Base-by-base conservation (phyloP, 2,329 filamentous ascomycete genomes). In the Ophiocordyceps camponoti-rufipedis region DNA sequence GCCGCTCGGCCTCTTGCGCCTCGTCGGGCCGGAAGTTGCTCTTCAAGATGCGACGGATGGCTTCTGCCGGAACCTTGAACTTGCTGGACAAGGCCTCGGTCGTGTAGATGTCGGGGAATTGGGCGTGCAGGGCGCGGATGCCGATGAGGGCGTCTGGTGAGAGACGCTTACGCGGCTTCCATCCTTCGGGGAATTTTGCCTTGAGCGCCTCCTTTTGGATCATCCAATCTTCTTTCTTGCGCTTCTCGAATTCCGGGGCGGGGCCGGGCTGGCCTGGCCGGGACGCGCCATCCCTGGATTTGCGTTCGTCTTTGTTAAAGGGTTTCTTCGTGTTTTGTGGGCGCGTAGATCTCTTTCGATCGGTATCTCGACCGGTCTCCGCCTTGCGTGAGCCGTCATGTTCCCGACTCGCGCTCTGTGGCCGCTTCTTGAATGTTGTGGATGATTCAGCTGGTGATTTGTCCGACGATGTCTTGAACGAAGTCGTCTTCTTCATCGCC, bases 111-210 rank as follows among this genome's bases (percentile, higher is more conserved):
- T 82, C 72, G 0, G 89, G 86, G 50, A 86, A 81, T 53, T 86
- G 79, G 28, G 72, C 67, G 60, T 95, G 78, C 32, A 98, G 69
- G 18, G 84, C 80, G 40, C 87, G 79, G 53, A 98, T 94, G 40
- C 87, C 88, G n/a, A 84, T 80, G 31, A 95, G 69, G 1, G 88
- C 86, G 61, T 96, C 89, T 0, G 91, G 91, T 0, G 91, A 96
- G 10, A 98, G 72, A 48, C 80, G 80, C 62, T 94, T 95, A 43
- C 75, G 73, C 29, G 91, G 89, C 28, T 72, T 71, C 88, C 89
- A 98, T 10, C 80, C 78, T 8, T 80, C 74, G 2, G 77, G 77
- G 51, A 95, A 91, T 56, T 96, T 98, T 49, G 75, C 62, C 54
- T 80, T 74, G 33, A 93, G 63, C 0, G 78, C 82, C 23, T 28